A percentile compares a stretch with the other conserved stretches of the same genome.
These are phyloP conservation scores for Colletotrichum spinosum DNA, from an alignment of 2,329 filamentous ascomycete genomes.

Conservation along the genomic window DNA sequence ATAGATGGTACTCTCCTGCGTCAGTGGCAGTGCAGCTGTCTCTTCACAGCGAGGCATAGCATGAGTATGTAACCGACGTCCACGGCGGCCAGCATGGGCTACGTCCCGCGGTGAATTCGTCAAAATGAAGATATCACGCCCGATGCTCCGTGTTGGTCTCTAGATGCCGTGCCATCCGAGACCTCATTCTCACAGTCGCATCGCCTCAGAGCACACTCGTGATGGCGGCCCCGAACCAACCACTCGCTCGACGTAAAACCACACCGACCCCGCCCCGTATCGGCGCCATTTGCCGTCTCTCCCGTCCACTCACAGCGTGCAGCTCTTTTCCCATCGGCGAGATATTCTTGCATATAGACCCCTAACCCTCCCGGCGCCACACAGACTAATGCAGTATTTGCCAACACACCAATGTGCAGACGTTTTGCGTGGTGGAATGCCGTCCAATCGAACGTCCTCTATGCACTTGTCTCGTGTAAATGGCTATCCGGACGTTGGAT, in stretches of 20 bases:
- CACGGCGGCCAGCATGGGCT: too few relatives aligned
- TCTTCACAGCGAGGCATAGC: too few relatives aligned
- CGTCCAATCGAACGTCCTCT: constrained; percentile 25
- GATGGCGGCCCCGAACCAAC: constrained; percentile 4
- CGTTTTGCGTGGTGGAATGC: constrained; percentile 1
- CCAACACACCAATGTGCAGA: too few relatives aligned
- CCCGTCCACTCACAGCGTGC: constrained; percentile 20
- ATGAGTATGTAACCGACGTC: too few relatives aligned
- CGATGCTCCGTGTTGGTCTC: too few relatives aligned
- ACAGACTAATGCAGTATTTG: neutral
- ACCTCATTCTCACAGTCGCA: too few relatives aligned
- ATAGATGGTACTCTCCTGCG: too few relatives aligned
- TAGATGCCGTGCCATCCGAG: too few relatives aligned
- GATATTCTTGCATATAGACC: constrained; percentile 28
- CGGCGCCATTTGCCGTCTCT: neutral
- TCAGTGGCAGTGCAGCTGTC: too few relatives aligned
- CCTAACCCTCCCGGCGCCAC: constrained; percentile 27
- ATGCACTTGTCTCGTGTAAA: neutral
- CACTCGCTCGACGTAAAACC: constrained; percentile 18
- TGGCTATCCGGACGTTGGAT: neutral
- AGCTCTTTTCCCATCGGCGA: neutral
- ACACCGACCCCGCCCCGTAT: constrained; percentile 3
- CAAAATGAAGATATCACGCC: too few relatives aligned
- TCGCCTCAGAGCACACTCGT: too few relatives aligned
- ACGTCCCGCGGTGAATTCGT: too few relatives aligned